A percentile compares a stretch with the other conserved stretches of the same genome.
These are phyloP conservation scores for Benincasa hispida DNA, from an alignment of 306 rosid species.

Conservation along the genomic window DNA sequence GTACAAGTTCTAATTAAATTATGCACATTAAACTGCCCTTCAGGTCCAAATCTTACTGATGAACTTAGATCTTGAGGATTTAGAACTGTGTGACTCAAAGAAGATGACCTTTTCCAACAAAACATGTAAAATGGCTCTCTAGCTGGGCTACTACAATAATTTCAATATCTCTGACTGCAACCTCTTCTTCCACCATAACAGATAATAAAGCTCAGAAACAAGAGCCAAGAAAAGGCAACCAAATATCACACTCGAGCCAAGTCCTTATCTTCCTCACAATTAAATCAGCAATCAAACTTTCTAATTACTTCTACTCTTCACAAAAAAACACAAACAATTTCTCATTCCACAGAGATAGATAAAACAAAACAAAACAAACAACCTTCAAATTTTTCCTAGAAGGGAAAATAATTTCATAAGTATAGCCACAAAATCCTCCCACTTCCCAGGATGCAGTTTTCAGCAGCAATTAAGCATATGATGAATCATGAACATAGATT, in stretches of 20 bases:
- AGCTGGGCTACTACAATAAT: slow-evolving; percentile 52
- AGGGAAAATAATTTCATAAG: not conserved
- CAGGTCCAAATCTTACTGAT: slow-evolving; percentile 47
- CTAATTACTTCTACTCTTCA: not conserved
- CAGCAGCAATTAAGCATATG: not conserved
- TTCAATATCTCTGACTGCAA: slow-evolving; percentile 53
- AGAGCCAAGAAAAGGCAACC: slow-evolving; percentile 86
- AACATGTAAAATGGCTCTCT: slow-evolving; percentile 78
- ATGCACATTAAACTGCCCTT: slow-evolving; percentile 35
- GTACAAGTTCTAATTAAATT: no score
- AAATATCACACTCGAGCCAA: slow-evolving; percentile 80
- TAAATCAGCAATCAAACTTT: slow-evolving; percentile 13
- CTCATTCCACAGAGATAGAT: not conserved
- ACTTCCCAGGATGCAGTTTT: not conserved
- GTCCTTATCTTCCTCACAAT: slow-evolving; percentile 62
- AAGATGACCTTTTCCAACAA: slow-evolving; percentile 66
- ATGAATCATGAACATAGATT: not conserved
- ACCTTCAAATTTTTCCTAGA: not conserved
- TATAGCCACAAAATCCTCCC: slow-evolving; percentile 3
- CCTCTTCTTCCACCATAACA: slow-evolving; percentile 95
- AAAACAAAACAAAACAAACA: not conserved
- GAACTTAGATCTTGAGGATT: slow-evolving; percentile 46
- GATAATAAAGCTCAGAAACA: slow-evolving; percentile 83
- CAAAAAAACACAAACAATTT: not conserved
- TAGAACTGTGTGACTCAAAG: slow-evolving; percentile 43